Base-by-base conservation (phyloP, 305 asterid species). In the Nicotiana rustica region DNA sequence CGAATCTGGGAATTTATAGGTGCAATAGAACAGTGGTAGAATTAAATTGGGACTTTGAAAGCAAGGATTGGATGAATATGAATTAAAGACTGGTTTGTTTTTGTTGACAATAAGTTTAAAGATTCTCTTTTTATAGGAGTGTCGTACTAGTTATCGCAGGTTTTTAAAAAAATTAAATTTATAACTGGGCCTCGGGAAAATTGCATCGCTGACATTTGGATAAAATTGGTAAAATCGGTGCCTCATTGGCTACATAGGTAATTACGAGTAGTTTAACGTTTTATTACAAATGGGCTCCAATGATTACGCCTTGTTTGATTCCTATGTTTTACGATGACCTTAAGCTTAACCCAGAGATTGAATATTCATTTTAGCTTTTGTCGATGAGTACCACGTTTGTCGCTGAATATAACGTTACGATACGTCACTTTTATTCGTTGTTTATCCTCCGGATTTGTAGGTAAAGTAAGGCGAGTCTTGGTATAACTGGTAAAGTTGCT, bases 151-250 rank as follows among this genome's bases (percentile, higher is more conserved):
- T 65, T 25, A 33, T 35, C 35, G 75, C 25, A 12, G 52, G 14
- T 35, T 25, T 25, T 25, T 25, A 25, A 25, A 25, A 52, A 73
- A 52, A 7, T 15, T n/a, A 75, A 25, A 55, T 55, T 55, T 13
- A 47, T 0, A 62, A 21, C 25, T 25, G 44, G 9, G 65, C 80
- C 80, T 75, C 10, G 80, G 38, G 14, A 75, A 1, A 15, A 75
- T 52, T 29, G 80, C 56, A 49, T 25, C 21, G 44, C 29, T 49
- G 44, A 73, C 64, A 14, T 49, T 75, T 73, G 44, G 64, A 73
- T 49, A 13, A 47, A 73, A 73, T 25, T 65, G 44, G 67, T 62
- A 19, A 62, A 59, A 19, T 47, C 13, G 36, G 25, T 49, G 64
- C 25, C 6, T 14, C 10, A 60, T 18, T 15, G 49, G 52, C 62